Evolutionary conservation across 73 alveolate species (phyloP).

Genomic region (Blepharisma stoltei): DNA sequence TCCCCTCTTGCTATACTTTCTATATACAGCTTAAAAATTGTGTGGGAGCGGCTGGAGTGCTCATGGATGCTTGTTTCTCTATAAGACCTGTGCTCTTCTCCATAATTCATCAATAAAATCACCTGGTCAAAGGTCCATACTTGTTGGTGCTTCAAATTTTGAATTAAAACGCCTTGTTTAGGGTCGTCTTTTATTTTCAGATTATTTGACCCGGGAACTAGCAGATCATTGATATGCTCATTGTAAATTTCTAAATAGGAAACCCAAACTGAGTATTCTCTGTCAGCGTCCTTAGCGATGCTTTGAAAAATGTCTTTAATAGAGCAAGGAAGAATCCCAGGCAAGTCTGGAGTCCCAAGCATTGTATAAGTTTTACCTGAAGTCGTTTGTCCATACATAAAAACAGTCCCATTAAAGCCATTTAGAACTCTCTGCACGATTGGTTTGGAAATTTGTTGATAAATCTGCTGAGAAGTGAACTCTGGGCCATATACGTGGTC

Average conservation of each 20-base stretch:
- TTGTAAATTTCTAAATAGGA: conserved; percentile 92
- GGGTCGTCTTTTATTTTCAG: conserved; percentile 71
- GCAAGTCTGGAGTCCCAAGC: conserved; percentile 94
- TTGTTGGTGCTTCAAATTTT: conserved; percentile 51
- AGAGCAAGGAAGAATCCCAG: conserved; percentile 94
- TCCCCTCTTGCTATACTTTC: conserved; percentile 30
- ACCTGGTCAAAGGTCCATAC: conserved; percentile 80
- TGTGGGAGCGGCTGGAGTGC: conserved; percentile 93
- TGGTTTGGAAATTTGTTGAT: conserved; percentile 89
- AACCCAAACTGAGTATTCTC: conserved; percentile 73
- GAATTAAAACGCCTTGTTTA: conserved; percentile 62
- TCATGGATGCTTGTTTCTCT: conserved; percentile 93
- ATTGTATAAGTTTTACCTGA: conserved; percentile 95
- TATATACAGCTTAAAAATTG: conserved; percentile 62
- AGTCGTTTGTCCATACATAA: conserved; percentile 96
- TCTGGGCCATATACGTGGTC: conserved; percentile 89
- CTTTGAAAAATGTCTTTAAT: conserved; percentile 84
- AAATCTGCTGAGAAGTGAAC: conserved; percentile 79
- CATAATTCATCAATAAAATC: conserved; percentile 78
- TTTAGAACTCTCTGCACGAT: conserved; percentile 82
- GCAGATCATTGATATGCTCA: conserved; percentile 91
- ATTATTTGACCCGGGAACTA: conserved; percentile 64
- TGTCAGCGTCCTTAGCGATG: conserved; percentile 61
- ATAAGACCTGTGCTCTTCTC: conserved; percentile 94
- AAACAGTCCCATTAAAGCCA: conserved; percentile 92